phyloP scores from a whole-genome alignment of 1,139 yeast genomes.

The Candida tetrigidarum region DNA sequence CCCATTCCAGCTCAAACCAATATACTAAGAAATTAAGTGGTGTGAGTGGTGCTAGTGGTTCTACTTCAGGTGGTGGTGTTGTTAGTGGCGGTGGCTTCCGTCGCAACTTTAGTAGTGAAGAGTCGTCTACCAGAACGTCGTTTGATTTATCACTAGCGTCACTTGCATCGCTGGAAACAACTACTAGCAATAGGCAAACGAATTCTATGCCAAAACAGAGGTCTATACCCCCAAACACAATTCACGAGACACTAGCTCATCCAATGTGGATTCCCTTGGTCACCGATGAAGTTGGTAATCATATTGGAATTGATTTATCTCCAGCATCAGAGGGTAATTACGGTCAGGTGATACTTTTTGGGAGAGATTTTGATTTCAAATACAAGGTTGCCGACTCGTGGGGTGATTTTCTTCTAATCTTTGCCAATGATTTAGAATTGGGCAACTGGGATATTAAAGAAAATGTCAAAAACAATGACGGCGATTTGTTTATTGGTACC shows the following conservation, averaged over 20 bases:
- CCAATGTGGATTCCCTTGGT: conserved; percentile 90
- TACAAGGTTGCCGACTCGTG: conserved; percentile 78
- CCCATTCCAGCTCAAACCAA: conserved; percentile 26
- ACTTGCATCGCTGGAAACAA: conserved; percentile 10
- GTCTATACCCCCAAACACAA: conserved; percentile 73
- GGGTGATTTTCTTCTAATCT: conserved; percentile 80
- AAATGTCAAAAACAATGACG: conserved; percentile 46
- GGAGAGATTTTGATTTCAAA: conserved; percentile 87
- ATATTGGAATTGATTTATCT: conserved; percentile 85
- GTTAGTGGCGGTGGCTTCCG: neutral
- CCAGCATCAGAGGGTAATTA: conserved; percentile 65
- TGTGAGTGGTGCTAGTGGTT: neutral
- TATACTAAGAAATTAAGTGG: conserved; percentile 26
- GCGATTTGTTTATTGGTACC: conserved; percentile 59
- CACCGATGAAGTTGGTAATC: conserved; percentile 88
- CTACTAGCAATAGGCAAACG: conserved; percentile 9
- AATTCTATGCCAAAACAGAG: conserved; percentile 57
- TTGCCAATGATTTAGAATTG: conserved; percentile 82
- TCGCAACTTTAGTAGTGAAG: conserved; percentile 12
- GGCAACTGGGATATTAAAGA: conserved; percentile 74
- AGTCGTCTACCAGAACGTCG: conserved; percentile 13
- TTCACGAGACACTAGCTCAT: conserved; percentile 79
- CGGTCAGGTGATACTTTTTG: conserved; percentile 89
- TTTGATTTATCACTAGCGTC: conserved; percentile 14
- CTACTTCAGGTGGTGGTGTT: neutral